Evolutionary conservation across 495 filamentous ascomycete species (phyloP), one percentile per base, ranked within the genome.

Genomic region (Parachaetomium inaequale): DNA sequence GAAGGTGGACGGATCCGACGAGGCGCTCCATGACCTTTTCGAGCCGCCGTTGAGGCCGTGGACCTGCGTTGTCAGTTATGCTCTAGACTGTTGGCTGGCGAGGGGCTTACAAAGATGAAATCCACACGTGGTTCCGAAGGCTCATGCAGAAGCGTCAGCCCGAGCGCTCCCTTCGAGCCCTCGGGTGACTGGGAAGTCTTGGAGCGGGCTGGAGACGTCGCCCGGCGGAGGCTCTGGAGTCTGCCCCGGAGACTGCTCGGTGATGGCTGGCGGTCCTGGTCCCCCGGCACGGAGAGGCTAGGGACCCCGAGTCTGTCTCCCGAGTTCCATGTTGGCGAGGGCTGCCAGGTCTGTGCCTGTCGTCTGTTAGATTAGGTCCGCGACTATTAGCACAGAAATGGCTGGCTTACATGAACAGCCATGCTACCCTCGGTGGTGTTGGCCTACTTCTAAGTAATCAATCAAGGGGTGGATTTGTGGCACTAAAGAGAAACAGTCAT

Each of bases 21-120:
- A 45, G 7, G 61, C n/a, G 34, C 59, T 61, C 71, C 72, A 75
- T 28, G 72, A 67, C 25, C 63, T 67, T 15, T 38, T 34, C 2
- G 69, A 72, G 7, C 71, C 71, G 1, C 72, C 72, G 3, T 62
- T 47, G 0, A 75, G 64, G 6, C 72, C 72, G 28, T 75, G 72
- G 5, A 74, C 63, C 55, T 62, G 29, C 0, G n/a, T 15, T 12
- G 29, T 55, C 11, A 55, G 52, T 28, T 17, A 14, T 25, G 23
- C 8, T 2, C 2, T 42, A 21, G 34, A 36, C 5, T 4, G 12
- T 0, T 25, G 23, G n/a, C 19, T 21, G 2, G 12, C 12, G 32
- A 15, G 46, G 25, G 23, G n/a, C 57, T 23, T n/a, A 67, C 68
- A 32, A 72, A 72, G 17, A 70, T 60, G 29, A 72, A 62, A 32